Base-by-base conservation (phyloP, 768 basidiomycete genomes). In the Boletus eberwhitei region DNA sequence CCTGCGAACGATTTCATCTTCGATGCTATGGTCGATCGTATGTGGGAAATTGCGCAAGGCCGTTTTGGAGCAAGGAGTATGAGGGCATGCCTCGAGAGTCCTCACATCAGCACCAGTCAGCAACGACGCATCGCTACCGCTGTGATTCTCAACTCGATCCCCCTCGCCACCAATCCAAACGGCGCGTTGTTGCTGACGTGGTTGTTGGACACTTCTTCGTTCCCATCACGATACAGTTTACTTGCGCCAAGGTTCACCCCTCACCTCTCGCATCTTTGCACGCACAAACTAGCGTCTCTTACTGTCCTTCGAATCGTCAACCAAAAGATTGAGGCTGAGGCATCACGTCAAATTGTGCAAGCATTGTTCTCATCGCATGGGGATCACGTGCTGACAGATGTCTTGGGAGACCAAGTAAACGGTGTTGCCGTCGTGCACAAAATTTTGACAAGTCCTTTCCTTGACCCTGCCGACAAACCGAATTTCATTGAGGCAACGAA, bases 31-130 rank as follows among this genome's bases (percentile, higher is more conserved):
- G 87, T 91, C 43, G 96, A 98, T 71, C 90, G 97, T 38, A 88
- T 97, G 75, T 98, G 97, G 93, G 97, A 98, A 74, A 81, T 99
- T 50, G 96, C 94, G 0, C 96, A 98, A 74, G 96, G 96, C 22
- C 86, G 97, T 34, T 99, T 97, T 64, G 97, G 97, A 50, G 97
- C 97, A 43, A 87, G 97, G 46, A 95, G 94, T 67, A 96, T 98
- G 89, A 83, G 96, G 59, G 95, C 97, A 12, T 97, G 95, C 69
- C 79, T 98, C 19, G 97, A 98, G 72, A 94, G 86, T 69, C 85
- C 89, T 34, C 84, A 89, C 64, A 89, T 96, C 41, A 92, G 82
- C 22, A 59, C 89, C 54, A 92, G 86, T 67, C 95, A 98, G 68
- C 90, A 93, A 74, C 94, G 96, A 68, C 92, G 95, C 34, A 88